Base-by-base conservation (phyloP, 1,284 basidiomycete species). In the Ganoderma leucocontextum region DNA sequence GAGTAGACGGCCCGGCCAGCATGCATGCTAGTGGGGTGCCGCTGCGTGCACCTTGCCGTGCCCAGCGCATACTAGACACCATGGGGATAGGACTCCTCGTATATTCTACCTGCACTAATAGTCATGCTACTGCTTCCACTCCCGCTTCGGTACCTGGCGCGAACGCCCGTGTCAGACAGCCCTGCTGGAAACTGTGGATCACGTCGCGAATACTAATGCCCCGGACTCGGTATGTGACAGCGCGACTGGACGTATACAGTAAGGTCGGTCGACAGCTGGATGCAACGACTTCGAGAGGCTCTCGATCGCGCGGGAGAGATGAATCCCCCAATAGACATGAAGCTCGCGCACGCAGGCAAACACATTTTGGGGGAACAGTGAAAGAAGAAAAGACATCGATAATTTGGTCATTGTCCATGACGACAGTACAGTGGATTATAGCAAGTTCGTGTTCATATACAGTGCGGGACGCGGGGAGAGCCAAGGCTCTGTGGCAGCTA, bases 1-100 rank as follows among this genome's bases (percentile, higher is more conserved):
- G 94, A 95, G 77, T 95, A 86, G 82, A 79, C 75, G 13, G 22
- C 22, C 38, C 12, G 12, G 7, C 39, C 58, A 6, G 12, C 17
- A 19, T 19, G 17, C 17, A 35, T 35, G 29, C 52, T 5, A 35
- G 52, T 35, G 52, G 25, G 29, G 29, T 35, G 52, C 15, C 25
- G 52, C 52, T 55, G 29, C 25, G 25, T 25, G 33, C 52, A 35
- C 6, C 35, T 10, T 22, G 22, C 10, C 9, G 38, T 60, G 58
- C 25, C 2, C 39, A 22, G 36, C 13, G 58, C 39, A 22, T 60
- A 41, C 19, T 41, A 41, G 58, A 60, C 36, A 60, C 15, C 25
- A 60, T 63, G 62, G 58, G 65, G 39, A 41, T 57, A 41, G 42
- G 67, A 58, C 38, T 10, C 63, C 67, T 67, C 67, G 57, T 69